Base-by-base conservation (phyloP, 257 asterid species). In the Gynochthodes officinalis region DNA sequence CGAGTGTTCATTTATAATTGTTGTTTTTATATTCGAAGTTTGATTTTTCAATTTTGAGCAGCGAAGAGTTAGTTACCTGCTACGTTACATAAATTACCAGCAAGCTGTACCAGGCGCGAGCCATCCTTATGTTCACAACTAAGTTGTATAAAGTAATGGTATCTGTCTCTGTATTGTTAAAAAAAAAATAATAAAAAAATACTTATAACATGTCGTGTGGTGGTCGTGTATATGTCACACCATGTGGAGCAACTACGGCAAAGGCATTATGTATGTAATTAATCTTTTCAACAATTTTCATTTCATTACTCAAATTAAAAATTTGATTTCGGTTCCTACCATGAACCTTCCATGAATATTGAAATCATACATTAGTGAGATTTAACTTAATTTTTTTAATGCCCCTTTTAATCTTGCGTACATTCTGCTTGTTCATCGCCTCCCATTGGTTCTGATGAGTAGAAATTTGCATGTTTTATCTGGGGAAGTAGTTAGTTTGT, bases 31-130 rank as follows among this genome's bases (percentile, higher is more conserved):
- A n/a, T 32, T 4, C 19, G 0, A n/a, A 19, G 37, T 65, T 65
- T 65, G 52, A 25, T 10, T n/a, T 65, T 68, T 68, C 72, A 32
- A 8, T 53, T 3, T 50, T 32, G 25, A 21, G 21, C 2, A 11
- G 46, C 67, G 25, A 55, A 16, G 42, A 25, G 35, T n/a, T 16
- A 40, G 67, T 55, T 67, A 57, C 74, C 74, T 55, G 66, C 74
- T 42, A 43, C 65, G 21, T 33, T 40, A 23, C 28, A 23, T 32
- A 46, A n/a, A 50, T 15, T 50, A 7, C 42, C 21, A 40, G 35
- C 14, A 21, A 35, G 64, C 53, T n/a, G 25, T 23, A 54, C 27
- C 54, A 35, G 74, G 18, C 23, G 37, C 39, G 5, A 23, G 37
- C 5, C 12, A 42, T 18, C 1, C 13, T 16, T 32, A 61, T 61